Evolutionary conservation across 495 filamentous ascomycete genomes (phyloP).

Genomic region (Venustampulla echinocandica): DNA sequence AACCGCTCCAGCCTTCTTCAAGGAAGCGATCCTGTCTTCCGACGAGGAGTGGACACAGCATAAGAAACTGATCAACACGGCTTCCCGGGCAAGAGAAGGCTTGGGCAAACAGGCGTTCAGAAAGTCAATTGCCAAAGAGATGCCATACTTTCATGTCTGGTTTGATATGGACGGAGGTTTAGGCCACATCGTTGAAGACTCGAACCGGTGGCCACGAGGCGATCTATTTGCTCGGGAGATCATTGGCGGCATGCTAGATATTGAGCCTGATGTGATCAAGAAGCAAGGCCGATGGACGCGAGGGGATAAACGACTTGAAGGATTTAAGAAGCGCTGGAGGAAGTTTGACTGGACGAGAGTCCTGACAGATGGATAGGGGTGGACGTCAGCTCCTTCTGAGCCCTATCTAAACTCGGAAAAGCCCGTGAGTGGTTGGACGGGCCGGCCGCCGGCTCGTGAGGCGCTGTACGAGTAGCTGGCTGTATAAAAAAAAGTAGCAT

Average conservation of each 20-base stretch:
- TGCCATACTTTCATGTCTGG: constrained; percentile 99
- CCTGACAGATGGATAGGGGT: constrained; percentile 37
- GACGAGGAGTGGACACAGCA: constrained; percentile 96
- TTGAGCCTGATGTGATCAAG: constrained; percentile 75
- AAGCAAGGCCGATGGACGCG: constrained; percentile 84
- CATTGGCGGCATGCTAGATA: constrained; percentile 87
- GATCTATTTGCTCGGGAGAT: constrained; percentile 92
- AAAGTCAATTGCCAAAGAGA: constrained; percentile 78
- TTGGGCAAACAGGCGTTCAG: constrained; percentile 78
- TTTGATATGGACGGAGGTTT: constrained; percentile 87
- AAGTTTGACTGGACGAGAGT: constrained; percentile 96
- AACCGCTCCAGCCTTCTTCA: constrained; percentile 90
- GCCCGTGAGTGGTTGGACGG: neutral
- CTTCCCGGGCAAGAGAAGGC: constrained; percentile 53
- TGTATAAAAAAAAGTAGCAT: too few species aligned
- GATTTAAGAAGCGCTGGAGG: constrained; percentile 76
- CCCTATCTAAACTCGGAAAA: neutral
- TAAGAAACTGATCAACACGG: constrained; percentile 86
- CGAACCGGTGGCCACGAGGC: constrained; percentile 77
- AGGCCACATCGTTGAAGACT: constrained; percentile 88
- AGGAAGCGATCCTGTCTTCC: constrained; percentile 77
- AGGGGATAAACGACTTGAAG: constrained; percentile 58
- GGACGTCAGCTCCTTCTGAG: too few species aligned
- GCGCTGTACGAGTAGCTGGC: neutral
- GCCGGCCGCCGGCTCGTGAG: neutral